Evolutionary conservation across 2,329 filamentous ascomycete genomes (phyloP).

Genomic region (Metarhizium anisopliae): DNA sequence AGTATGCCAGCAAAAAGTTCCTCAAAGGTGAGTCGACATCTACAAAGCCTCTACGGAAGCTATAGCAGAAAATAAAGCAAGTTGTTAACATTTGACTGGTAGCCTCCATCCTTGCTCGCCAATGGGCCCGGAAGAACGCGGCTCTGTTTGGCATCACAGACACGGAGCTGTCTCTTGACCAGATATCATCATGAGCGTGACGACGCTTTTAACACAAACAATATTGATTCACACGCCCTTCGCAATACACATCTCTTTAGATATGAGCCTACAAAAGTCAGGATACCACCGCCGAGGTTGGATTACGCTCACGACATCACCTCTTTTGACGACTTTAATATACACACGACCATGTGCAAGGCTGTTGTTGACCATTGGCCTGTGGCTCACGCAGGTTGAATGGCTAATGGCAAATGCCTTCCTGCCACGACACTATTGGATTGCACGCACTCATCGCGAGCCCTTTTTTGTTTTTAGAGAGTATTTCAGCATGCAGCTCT

Average conservation of each 20-base stretch:
- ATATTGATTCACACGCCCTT: constrained; percentile 1
- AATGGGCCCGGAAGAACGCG: constrained; percentile 84
- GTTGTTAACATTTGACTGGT: constrained; percentile 10
- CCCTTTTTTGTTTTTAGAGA: constrained; percentile 22
- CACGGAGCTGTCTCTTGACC: constrained; percentile 39
- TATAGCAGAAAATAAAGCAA: background rate
- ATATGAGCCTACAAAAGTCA: constrained; percentile 15
- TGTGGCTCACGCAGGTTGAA: background rate
- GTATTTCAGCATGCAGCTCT: constrained; percentile 25
- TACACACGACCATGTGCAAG: constrained; percentile 7
- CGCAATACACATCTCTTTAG: constrained; percentile 9
- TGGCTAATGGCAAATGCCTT: background rate
- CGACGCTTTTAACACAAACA: background rate
- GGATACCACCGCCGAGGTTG: constrained; percentile 16
- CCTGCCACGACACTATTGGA: constrained; percentile 2
- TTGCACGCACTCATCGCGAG: constrained; percentile 10
- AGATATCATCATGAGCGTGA: constrained; percentile 25
- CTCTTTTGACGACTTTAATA: constrained; percentile 25
- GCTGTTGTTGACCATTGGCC: constrained; percentile 7
- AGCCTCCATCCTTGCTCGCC: constrained; percentile 86
- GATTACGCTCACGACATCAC: constrained; percentile 18
- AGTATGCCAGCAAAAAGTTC: constrained; percentile 99
- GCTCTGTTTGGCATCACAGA: constrained; percentile 45
- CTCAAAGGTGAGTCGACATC: constrained; percentile 66
- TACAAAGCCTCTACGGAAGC: background rate